These are phyloP conservation scores for Neurospora sp. DNA, from an alignment of 495 filamentous ascomycete genomes.

Conservation along the genomic window DNA sequence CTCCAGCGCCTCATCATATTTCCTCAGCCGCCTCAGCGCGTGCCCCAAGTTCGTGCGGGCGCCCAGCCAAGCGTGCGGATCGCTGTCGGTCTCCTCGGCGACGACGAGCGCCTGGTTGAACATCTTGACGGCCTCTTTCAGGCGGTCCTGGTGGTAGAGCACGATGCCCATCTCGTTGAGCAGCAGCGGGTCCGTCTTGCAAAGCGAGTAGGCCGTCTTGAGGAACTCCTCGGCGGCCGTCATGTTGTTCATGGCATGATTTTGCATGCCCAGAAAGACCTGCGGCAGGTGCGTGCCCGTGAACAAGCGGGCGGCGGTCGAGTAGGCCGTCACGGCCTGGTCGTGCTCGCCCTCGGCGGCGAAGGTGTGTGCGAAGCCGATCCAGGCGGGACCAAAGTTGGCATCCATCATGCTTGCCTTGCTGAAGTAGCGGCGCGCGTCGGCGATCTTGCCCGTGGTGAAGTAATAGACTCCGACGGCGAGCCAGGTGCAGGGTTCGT, in stretches of 20 bases:
- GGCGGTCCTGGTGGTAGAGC: slow-evolving; percentile 79
- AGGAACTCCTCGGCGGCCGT: slow-evolving; percentile 92
- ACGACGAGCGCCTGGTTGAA: slow-evolving; percentile 68
- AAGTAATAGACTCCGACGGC: slow-evolving; percentile 96
- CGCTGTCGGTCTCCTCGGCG: slow-evolving; percentile 69
- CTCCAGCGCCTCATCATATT: slow-evolving; percentile 58
- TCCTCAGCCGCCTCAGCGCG: slow-evolving; percentile 64
- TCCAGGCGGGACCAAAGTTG: slow-evolving; percentile 97
- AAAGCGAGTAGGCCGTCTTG: slow-evolving; percentile 69
- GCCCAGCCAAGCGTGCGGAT: slow-evolving; percentile 75
- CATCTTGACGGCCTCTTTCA: slow-evolving; percentile 57
- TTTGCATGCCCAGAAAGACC: slow-evolving; percentile 97
- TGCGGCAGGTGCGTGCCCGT: slow-evolving; percentile 95
- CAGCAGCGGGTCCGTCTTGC: slow-evolving; percentile 73
- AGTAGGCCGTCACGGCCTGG: slow-evolving; percentile 96
- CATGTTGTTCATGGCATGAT: slow-evolving; percentile 91
- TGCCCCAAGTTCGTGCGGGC: slow-evolving; percentile 85
- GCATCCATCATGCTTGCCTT: slow-evolving; percentile 96
- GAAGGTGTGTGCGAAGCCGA: slow-evolving; percentile 98
- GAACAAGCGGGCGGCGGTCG: slow-evolving; percentile 88
- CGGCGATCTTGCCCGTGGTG: slow-evolving; percentile 75
- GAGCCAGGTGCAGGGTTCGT: slow-evolving; percentile 83
- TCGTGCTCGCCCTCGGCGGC: slow-evolving; percentile 99
- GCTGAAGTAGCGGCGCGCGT: slow-evolving; percentile 90
- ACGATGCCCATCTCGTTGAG: slow-evolving; percentile 95